These are phyloP conservation scores for Arthroderma sp. DNA, from an alignment of 2,329 filamentous ascomycete genomes.

Conservation along the genomic window DNA sequence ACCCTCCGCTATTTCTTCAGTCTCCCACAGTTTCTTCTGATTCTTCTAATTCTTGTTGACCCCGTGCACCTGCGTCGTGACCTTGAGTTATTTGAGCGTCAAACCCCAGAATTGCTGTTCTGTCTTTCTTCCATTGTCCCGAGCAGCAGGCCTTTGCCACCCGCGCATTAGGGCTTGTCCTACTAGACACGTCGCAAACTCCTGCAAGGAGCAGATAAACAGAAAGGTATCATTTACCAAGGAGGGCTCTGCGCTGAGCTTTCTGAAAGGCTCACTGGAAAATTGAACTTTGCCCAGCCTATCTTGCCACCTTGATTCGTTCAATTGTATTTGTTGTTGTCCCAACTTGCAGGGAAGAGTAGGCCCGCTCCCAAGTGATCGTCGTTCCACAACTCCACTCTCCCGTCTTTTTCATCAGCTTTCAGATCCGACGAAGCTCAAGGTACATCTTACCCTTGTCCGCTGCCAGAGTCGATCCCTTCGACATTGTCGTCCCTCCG, in stretches of 20 bases:
- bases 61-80: no score
- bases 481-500: neutral
- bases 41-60: no score
- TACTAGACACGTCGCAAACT: conserved; percentile 9
- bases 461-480: conserved; percentile 8
- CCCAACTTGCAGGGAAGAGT: neutral
- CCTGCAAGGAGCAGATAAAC: conserved; percentile 3
- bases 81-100: no score
- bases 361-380: conserved; percentile 7
- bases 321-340: no score
- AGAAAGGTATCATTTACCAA: neutral
- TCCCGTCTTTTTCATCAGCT: conserved; percentile 4
- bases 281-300: no score
- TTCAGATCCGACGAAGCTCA: conserved; percentile 1
- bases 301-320: no score
- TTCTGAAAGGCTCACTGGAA: no score
- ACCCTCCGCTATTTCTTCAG: neutral
- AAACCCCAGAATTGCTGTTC: no score
- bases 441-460: conserved; percentile 1
- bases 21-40: no score
- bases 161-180: conserved; percentile 8
- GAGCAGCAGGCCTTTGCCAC: conserved; percentile 5
- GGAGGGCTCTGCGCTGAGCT: no score
- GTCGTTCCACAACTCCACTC: conserved; percentile 9
- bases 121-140: no score